These are phyloP conservation scores for Acrodontium crateriforme DNA, from an alignment of 2,329 filamentous ascomycete genomes.

Conservation along the genomic window DNA sequence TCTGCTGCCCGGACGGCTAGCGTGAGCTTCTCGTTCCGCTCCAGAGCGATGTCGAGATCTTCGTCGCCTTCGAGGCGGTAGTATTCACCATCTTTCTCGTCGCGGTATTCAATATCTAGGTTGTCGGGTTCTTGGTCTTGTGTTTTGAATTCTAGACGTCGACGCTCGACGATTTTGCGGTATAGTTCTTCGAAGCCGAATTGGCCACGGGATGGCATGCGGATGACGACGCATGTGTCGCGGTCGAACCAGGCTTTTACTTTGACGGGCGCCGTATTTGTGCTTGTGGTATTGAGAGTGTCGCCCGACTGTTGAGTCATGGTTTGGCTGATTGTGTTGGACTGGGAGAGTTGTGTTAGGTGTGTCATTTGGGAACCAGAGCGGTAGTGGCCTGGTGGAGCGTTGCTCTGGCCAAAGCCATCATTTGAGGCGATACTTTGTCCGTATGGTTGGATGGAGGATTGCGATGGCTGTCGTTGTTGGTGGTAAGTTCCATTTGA, in stretches of 20 bases:
- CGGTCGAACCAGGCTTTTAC: constrained; percentile 84
- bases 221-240: constrained; percentile 80
- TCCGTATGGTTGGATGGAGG: constrained; percentile 6
- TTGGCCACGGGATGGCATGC: constrained; percentile 56
- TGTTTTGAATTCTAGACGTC: constrained; percentile 48
- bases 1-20: constrained; percentile 34
- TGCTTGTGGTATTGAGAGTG: constrained; percentile 28
- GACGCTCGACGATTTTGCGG: constrained; percentile 70
- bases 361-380: constrained; percentile 12
- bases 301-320: neutral
- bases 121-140: constrained; percentile 29
- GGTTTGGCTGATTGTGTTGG: constrained; percentile 1
- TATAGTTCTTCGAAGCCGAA: constrained; percentile 66
- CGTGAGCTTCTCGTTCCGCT: constrained; percentile 76
- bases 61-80: constrained; percentile 63
- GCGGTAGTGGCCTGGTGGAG: constrained; percentile 11
- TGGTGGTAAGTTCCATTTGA: constrained; percentile 10
- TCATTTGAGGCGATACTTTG: too few relatives aligned
- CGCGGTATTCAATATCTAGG: constrained; percentile 70
- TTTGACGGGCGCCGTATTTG: constrained; percentile 45
- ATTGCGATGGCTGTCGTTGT: constrained; percentile 6
- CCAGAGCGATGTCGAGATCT: constrained; percentile 67
- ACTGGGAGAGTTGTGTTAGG: neutral
- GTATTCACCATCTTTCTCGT: constrained; percentile 64
- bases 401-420: constrained; percentile 1